phyloP scores from a whole-genome alignment of 2,329 filamentous ascomycete species.

The Basipetospora chlamydospora region DNA sequence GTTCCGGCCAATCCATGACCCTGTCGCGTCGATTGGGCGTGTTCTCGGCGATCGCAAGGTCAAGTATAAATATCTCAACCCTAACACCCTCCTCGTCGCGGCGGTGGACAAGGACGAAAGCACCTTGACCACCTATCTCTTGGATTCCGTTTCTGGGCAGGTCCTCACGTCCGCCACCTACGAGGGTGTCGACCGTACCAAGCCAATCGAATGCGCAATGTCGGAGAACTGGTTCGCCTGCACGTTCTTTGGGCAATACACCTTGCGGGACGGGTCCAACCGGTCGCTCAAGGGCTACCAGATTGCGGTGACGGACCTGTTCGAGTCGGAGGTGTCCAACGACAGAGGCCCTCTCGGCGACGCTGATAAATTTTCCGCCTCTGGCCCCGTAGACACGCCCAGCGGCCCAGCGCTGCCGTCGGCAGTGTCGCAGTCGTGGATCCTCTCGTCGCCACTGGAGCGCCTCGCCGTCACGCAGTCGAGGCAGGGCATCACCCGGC shows the following conservation, averaged over 20 bases:
- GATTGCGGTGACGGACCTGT: constrained; percentile 74
- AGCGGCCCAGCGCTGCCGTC: constrained; percentile 50
- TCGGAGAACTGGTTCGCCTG: constrained; percentile 96
- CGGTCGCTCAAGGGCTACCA: constrained; percentile 67
- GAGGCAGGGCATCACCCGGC: constrained; percentile 76
- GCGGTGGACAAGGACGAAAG: constrained; percentile 43
- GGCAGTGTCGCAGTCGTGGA: constrained; percentile 65
- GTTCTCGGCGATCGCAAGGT: constrained; percentile 88
- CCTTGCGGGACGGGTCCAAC: constrained; percentile 34
- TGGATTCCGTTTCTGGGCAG: constrained; percentile 77
- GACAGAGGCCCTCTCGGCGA: constrained; percentile 68
- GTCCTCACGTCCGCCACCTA: constrained; percentile 60
- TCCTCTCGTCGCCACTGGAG: constrained; percentile 66
- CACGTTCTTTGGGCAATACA: constrained; percentile 54
- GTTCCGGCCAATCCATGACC: constrained; percentile 60
- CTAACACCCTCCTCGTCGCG: constrained; percentile 68
- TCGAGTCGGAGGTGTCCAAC: constrained; percentile 71
- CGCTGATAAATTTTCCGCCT: constrained; percentile 59
- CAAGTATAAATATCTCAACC: constrained; percentile 92
- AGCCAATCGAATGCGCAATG: constrained; percentile 62
- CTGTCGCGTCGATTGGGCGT: constrained; percentile 85
- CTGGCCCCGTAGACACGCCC: constrained; percentile 46
- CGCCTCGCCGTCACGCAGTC: constrained; percentile 77
- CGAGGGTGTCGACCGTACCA: constrained; percentile 55
- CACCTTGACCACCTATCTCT: constrained; percentile 57